Evolutionary conservation across 1,284 basidiomycete genomes (phyloP).

Genomic region (Kalmanozyma brasiliensis): DNA sequence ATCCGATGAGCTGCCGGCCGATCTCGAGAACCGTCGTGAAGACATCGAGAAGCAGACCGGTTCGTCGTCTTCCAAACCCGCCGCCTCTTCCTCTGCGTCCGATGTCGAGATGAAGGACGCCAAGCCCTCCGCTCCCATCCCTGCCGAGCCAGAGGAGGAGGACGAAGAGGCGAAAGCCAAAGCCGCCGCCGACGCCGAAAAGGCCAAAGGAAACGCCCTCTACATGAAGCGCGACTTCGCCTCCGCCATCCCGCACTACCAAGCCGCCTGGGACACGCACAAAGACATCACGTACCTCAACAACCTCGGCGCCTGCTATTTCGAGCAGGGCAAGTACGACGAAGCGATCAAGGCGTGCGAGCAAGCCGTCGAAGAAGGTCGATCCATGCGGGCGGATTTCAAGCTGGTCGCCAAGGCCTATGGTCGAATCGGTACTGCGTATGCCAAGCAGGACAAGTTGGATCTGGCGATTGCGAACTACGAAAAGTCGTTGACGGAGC

Average conservation of each 20-base stretch:
- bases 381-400: slow-evolving; percentile 73
- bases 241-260: slow-evolving; percentile 66
- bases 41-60: slow-evolving; percentile 64
- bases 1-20: slow-evolving; percentile 80
- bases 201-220: slow-evolving; percentile 77
- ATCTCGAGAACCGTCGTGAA: slow-evolving; percentile 67
- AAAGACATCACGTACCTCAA: slow-evolving; percentile 90
- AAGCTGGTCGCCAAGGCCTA: slow-evolving; percentile 78
- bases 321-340: slow-evolving; percentile 90
- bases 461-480: slow-evolving; percentile 73
- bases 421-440: slow-evolving; percentile 87
- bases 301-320: slow-evolving; percentile 80
- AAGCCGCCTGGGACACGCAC: slow-evolving; percentile 90
- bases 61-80: slow-evolving; percentile 10
- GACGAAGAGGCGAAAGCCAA: slow-evolving; percentile 56
- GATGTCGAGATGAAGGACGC: slow-evolving; percentile 45
- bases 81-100: slow-evolving; percentile 14
- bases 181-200: slow-evolving; percentile 62
- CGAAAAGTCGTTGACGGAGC: slow-evolving; percentile 83
- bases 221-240: slow-evolving; percentile 81
- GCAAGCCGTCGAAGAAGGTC: slow-evolving; percentile 93
- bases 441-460: slow-evolving; percentile 83
- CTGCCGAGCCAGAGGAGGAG: slow-evolving; percentile 38
- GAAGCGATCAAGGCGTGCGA: slow-evolving; percentile 90
- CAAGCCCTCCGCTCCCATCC: slow-evolving; percentile 15